A percentile compares a stretch with the other conserved stretches of the same genome.
These are phyloP conservation scores for Leptomonas seymouri DNA, from an alignment of 208 protist species.

Conservation along the genomic window DNA sequence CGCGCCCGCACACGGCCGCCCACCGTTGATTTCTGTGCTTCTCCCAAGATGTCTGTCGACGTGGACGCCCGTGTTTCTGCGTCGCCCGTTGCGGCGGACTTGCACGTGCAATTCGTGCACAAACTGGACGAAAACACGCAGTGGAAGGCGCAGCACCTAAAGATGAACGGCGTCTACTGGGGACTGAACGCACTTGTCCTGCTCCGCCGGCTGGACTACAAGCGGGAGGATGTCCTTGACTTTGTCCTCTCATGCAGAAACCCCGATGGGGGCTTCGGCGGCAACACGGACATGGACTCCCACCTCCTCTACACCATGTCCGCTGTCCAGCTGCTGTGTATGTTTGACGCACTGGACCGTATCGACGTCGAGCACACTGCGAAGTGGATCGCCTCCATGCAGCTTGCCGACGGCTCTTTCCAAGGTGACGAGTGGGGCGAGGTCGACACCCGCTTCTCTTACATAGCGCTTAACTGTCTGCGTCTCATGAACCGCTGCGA, in stretches of 20 bases:
- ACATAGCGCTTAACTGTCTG: conserved; percentile 97
- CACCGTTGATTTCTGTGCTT: too few species aligned
- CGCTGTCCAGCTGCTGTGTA: conserved; percentile 95
- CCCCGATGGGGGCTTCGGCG: conserved; percentile 97
- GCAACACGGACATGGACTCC: conserved; percentile 96
- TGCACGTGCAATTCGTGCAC: conserved; percentile 81
- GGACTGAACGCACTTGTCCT: conserved; percentile 89
- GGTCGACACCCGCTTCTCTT: conserved; percentile 98
- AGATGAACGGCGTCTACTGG: conserved; percentile 98
- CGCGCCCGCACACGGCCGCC: too few species aligned
- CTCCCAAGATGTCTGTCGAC: too few species aligned
- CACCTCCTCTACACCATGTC: conserved; percentile 99
- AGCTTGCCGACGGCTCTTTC: conserved; percentile 98
- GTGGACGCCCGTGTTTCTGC: background rate
- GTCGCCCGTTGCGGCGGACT: conserved; percentile 47
- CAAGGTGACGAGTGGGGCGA: conserved; percentile 99
- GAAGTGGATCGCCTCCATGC: conserved; percentile 88
- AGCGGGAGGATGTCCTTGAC: conserved; percentile 85
- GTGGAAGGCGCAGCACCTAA: conserved; percentile 96
- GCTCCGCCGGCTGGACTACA: conserved; percentile 75
- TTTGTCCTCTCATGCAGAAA: conserved; percentile 95
- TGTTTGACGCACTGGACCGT: conserved; percentile 71
- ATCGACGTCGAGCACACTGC: conserved; percentile 77
- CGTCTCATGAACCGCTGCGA: conserved; percentile 87
- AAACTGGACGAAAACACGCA: conserved; percentile 81